These are phyloP conservation scores for Podaxis sp. DNA, from an alignment of 768 basidiomycete species.

Conservation along the genomic window DNA sequence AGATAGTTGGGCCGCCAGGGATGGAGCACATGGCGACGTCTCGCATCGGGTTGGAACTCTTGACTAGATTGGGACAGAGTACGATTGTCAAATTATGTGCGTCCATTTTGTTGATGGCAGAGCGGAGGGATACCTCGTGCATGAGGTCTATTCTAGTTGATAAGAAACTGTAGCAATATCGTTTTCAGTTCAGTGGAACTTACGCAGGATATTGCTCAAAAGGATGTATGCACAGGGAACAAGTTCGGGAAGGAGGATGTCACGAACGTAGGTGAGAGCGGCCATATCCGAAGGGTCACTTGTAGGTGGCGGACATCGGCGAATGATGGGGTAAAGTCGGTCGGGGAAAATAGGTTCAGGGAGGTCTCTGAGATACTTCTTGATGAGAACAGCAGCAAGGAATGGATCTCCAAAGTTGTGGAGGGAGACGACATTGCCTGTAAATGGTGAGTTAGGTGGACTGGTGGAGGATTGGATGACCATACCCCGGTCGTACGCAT, in stretches of 20 bases:
- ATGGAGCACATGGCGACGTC: constrained; percentile 78
- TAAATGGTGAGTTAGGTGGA: neutral
- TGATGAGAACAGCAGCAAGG: constrained; percentile 81
- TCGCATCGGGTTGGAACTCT: constrained; percentile 60
- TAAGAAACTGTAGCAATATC: constrained; percentile 15
- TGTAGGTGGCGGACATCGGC: constrained; percentile 62
- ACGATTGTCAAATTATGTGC: constrained; percentile 82
- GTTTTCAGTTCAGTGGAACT: constrained; percentile 23
- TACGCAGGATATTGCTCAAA: constrained; percentile 67
- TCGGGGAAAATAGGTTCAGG: constrained; percentile 81
- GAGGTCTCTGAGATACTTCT: constrained; percentile 82
- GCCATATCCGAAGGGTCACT: constrained; percentile 56
- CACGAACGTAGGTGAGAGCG: constrained; percentile 64
- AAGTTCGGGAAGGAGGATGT: constrained; percentile 66
- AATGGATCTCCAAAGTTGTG: constrained; percentile 75
- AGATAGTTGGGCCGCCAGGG: constrained; percentile 44
- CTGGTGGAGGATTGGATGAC: neutral
- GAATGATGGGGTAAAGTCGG: constrained; percentile 60
- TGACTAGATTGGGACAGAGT: constrained; percentile 77
- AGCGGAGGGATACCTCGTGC: constrained; percentile 73
- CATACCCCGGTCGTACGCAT: constrained; percentile 81
- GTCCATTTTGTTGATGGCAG: constrained; percentile 75
- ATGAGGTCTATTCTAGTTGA: constrained; percentile 57
- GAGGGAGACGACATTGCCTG: constrained; percentile 78
- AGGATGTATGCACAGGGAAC: constrained; percentile 72